A percentile compares a stretch with the other conserved stretches of the same genome.
These are phyloP conservation scores for Hawksworthiomyces lignivorus DNA, from an alignment of 2,329 filamentous ascomycete genomes.

Conservation along the genomic window DNA sequence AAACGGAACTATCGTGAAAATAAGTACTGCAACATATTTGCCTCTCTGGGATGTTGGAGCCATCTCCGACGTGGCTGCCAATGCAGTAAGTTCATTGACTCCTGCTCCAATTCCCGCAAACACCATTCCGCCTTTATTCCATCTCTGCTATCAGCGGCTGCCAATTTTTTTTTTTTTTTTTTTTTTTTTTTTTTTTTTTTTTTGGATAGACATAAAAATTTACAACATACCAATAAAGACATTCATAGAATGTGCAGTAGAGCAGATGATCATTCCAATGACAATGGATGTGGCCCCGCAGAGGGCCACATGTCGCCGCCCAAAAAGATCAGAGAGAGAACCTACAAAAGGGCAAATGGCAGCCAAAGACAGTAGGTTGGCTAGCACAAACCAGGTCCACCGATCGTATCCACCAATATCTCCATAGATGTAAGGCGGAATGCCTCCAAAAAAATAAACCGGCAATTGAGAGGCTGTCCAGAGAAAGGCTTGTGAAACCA, in stretches of 20 bases:
- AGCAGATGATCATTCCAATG: constrained; percentile 51
- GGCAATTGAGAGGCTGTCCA: constrained; percentile 23
- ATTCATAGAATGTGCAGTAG: constrained; percentile 51
- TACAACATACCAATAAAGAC: constrained; percentile 45
- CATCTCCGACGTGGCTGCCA: constrained; percentile 61
- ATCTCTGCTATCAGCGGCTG: too few species aligned
- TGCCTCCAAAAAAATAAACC: constrained; percentile 30
- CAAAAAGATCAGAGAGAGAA: constrained; percentile 55
- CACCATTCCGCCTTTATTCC: constrained; percentile 40
- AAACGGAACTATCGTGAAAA: constrained; percentile 56
- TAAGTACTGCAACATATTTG: constrained; percentile 51
- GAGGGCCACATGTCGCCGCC: constrained; percentile 51
- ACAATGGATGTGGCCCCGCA: constrained; percentile 46
- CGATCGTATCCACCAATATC: constrained; percentile 53
- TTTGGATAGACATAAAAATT: too few species aligned
- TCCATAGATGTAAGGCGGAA: constrained; percentile 48
- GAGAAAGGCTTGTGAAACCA: constrained; percentile 21
- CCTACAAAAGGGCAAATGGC: constrained; percentile 58
- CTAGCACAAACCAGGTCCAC: constrained; percentile 53
- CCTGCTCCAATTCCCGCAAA: constrained; percentile 59
- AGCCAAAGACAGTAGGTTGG: constrained; percentile 48
- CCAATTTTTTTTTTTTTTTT: too few species aligned
- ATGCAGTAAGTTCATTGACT: constrained; percentile 59
- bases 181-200: too few species aligned
- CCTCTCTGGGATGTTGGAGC: constrained; percentile 58